Percentiles rank a stretch among this genome's conserved stretches.
These are phyloP conservation scores for Ciborinia camelliae DNA, from an alignment of 2,329 filamentous ascomycete genomes.

Conservation along the genomic window DNA sequence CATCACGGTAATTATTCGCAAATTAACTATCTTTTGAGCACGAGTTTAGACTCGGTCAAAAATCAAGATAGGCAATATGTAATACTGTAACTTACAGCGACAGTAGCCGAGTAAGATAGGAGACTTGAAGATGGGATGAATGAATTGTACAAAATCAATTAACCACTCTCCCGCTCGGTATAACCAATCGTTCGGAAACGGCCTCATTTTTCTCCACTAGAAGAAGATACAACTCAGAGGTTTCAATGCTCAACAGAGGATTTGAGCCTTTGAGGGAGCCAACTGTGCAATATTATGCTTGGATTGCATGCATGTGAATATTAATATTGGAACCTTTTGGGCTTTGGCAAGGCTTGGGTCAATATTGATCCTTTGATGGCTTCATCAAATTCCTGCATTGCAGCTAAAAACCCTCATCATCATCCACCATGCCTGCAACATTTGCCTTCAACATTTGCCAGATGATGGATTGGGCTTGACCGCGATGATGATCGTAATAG, in stretches of 20 bases:
- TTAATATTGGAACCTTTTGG: neutral
- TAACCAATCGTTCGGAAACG: conserved; percentile 17
- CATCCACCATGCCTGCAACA: neutral
- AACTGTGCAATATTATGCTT: neutral
- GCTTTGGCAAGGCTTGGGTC: neutral
- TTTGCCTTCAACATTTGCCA: neutral
- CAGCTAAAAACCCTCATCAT: neutral
- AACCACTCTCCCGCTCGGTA: neutral
- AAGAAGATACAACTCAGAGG: conserved; percentile 14
- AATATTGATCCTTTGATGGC: conserved; percentile 5
- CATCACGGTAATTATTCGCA: conserved; percentile 15
- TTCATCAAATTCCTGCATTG: conserved; percentile 6
- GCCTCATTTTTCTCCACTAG: conserved; percentile 14
- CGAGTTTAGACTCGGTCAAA: neutral
- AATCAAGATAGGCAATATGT: neutral
- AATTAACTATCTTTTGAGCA: conserved; percentile 2
- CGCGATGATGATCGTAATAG: neutral
- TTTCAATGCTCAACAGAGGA: conserved; percentile 4
- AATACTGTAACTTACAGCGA: neutral
- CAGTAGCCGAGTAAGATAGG: conserved; percentile 6
- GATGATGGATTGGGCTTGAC: neutral
- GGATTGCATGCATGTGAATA: conserved; percentile 2
- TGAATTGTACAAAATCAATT: conserved; percentile 13
- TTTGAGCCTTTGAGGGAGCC: neutral
- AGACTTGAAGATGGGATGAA: conserved; percentile 6